A percentile compares a stretch with the other conserved stretches of the same genome.
Conservation (phyloP, 2,329 filamentous ascomycete species). For the Paecilomyces sp. region DNA sequence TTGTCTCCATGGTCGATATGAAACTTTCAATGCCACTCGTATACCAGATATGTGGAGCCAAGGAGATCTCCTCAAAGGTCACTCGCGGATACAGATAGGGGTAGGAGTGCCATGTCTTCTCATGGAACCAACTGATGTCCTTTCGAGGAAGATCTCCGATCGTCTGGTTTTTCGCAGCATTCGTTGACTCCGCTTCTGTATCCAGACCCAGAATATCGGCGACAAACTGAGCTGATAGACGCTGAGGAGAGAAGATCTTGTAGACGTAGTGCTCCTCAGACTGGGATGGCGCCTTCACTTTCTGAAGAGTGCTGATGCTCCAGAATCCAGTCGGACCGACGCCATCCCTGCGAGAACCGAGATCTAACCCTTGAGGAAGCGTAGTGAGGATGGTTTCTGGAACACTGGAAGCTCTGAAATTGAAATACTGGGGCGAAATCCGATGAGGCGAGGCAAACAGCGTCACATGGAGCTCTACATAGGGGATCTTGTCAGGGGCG, state of each 20-base stretch:
- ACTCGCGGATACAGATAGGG: conserved; percentile 77
- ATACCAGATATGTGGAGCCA: conserved; percentile 51
- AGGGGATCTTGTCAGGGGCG: conserved; percentile 71
- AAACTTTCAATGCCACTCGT: conserved; percentile 76
- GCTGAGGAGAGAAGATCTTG: conserved; percentile 58
- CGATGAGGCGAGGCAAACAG: conserved; percentile 71
- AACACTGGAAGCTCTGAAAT: conserved; percentile 48
- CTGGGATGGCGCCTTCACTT: conserved; percentile 51
- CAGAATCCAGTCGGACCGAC: conserved; percentile 75
- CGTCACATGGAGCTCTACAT: conserved; percentile 80
- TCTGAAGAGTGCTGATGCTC: conserved; percentile 69
- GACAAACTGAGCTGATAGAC: conserved; percentile 42
- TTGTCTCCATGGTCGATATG: conserved; percentile 97
- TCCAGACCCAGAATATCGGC: conserved; percentile 41
- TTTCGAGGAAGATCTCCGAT: conserved; percentile 28
- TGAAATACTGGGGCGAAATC: conserved; percentile 69
- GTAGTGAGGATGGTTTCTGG: conserved; percentile 81
- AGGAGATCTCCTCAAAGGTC: conserved; percentile 73
- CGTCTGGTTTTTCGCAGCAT: conserved; percentile 14
- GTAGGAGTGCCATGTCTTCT: conserved; percentile 76
- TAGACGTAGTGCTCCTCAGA: conserved; percentile 50
- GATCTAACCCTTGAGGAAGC: conserved; percentile 49
- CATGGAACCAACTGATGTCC: conserved; percentile 66
- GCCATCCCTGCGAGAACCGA: conserved; percentile 39
- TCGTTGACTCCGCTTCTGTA: conserved; percentile 8